phyloP scores from a whole-genome alignment of 2,329 filamentous ascomycete species.

The Pyrenophora tritici-repentis region DNA sequence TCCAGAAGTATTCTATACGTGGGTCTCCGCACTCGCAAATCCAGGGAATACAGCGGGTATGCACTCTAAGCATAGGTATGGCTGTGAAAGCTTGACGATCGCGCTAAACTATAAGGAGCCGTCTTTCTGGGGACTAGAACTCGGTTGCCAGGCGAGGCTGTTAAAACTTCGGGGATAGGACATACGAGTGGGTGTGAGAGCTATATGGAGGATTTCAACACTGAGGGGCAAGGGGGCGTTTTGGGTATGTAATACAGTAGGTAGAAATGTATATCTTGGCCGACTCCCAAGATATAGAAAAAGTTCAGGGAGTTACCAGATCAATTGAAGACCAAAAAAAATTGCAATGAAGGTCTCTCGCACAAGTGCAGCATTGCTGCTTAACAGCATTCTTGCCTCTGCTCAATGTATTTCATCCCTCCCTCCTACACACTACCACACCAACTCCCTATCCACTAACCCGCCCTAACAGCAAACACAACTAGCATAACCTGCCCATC shows the following conservation, averaged over 20 bases:
- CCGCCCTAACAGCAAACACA: slow-evolving; percentile 13
- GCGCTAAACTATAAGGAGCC: slow-evolving; percentile 2
- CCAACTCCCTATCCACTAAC: background rate
- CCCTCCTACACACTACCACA: too few species aligned
- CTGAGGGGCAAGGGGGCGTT: background rate
- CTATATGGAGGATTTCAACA: slow-evolving; percentile 7
- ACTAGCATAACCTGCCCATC: slow-evolving; percentile 42
- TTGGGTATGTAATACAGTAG: background rate
- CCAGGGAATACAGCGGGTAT: slow-evolving; percentile 10
- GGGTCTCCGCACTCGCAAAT: slow-evolving; percentile 1
- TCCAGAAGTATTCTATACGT: slow-evolving; percentile 10
- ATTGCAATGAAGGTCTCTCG: slow-evolving; percentile 6
- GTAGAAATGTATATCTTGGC: slow-evolving; percentile 4
- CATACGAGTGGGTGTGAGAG: background rate
- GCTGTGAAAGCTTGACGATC: slow-evolving; percentile 7
- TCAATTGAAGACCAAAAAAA: too few species aligned
- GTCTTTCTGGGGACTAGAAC: background rate
- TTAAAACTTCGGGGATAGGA: background rate
- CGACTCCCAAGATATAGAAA: background rate
- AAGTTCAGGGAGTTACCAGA: too few species aligned
- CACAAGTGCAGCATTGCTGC: slow-evolving; percentile 14
- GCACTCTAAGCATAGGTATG: slow-evolving; percentile 16
- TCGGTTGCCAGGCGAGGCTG: slow-evolving; percentile 7
- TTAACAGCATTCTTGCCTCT: slow-evolving; percentile 18
- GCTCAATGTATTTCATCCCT: slow-evolving; percentile 14